A percentile compares a stretch with the other conserved stretches of the same genome.
Conservation (phyloP, 2,329 filamentous ascomycete genomes). For the Apiospora pterosperma region DNA sequence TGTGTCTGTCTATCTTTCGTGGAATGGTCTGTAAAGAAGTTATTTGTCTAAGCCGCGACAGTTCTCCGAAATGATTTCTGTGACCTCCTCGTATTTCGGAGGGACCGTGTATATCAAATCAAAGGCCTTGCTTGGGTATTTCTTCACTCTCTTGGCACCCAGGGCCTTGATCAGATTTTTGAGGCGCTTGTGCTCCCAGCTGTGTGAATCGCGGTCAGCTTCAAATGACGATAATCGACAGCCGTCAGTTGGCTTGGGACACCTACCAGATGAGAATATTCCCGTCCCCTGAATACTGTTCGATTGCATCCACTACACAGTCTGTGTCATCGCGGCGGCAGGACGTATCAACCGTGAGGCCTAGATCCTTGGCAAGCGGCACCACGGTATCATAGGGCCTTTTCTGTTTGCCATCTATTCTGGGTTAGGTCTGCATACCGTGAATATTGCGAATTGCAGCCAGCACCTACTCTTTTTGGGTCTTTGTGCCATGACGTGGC, state of each 20-base stretch:
- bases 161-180: conserved; percentile 48
- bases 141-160: conserved; percentile 42
- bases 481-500: conserved; percentile 54
- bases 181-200: conserved; percentile 57
- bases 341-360: conserved; percentile 49
- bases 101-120: conserved; percentile 58
- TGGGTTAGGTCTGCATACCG: neutral
- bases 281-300: conserved; percentile 42
- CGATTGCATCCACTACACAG: conserved; percentile 50
- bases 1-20: neutral
- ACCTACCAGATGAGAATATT: conserved; percentile 56
- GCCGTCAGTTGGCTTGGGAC: neutral
- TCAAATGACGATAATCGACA: neutral
- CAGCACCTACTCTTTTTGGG: conserved; percentile 40
- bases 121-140: conserved; percentile 48
- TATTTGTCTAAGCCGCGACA: conserved; percentile 49
- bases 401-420: conserved; percentile 43
- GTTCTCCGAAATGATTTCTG: conserved; percentile 42
- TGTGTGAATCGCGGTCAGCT: conserved; percentile 12
- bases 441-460: neutral
- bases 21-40: neutral
- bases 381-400: conserved; percentile 55
- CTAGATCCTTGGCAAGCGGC: conserved; percentile 53
- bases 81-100: conserved; percentile 44
- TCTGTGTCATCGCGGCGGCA: conserved; percentile 53